A percentile compares a stretch with the other conserved stretches of the same genome.
These are phyloP conservation scores for Sanghuangporus weigelae DNA, from an alignment of 1,284 basidiomycete species.

Conservation along the genomic window DNA sequence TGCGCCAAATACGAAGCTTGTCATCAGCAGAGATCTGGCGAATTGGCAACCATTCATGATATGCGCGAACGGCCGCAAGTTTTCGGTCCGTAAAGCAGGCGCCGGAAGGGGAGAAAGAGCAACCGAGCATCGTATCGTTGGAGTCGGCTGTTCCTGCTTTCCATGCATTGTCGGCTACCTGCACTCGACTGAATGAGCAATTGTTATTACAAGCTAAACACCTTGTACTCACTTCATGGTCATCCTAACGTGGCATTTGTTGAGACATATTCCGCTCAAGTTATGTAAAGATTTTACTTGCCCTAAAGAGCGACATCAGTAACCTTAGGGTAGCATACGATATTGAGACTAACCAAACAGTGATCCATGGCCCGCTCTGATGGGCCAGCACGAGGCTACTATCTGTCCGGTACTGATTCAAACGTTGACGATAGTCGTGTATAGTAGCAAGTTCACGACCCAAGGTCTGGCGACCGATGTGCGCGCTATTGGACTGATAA, in stretches of 20 bases:
- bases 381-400: conserved; percentile 45
- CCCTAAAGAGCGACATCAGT: neutral
- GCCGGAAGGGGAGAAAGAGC: conserved; percentile 49
- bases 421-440: conserved; percentile 55
- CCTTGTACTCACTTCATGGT: conserved; percentile 42
- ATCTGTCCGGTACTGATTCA: conserved; percentile 58
- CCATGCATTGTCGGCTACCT: conserved; percentile 61
- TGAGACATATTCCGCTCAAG: conserved; percentile 1
- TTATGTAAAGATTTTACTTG: neutral
- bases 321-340: neutral
- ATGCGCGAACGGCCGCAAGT: conserved; percentile 56
- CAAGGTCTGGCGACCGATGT: conserved; percentile 42
- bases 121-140: conserved; percentile 53
- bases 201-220: neutral
- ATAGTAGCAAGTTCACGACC: conserved; percentile 58
- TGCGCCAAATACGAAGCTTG: conserved; percentile 61
- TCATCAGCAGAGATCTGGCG: conserved; percentile 57
- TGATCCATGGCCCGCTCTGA: conserved; percentile 51
- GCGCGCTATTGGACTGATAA: conserved; percentile 27
- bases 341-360: conserved; percentile 42
- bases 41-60: conserved; percentile 70
- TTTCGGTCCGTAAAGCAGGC: conserved; percentile 62
- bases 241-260: conserved; percentile 34
- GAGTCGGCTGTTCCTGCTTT: conserved; percentile 60
- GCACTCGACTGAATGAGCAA: neutral